A percentile compares a stretch with the other conserved stretches of the same genome.
Evolutionary conservation across 768 basidiomycete species (phyloP).

Genomic region (Trametes coccinea): DNA sequence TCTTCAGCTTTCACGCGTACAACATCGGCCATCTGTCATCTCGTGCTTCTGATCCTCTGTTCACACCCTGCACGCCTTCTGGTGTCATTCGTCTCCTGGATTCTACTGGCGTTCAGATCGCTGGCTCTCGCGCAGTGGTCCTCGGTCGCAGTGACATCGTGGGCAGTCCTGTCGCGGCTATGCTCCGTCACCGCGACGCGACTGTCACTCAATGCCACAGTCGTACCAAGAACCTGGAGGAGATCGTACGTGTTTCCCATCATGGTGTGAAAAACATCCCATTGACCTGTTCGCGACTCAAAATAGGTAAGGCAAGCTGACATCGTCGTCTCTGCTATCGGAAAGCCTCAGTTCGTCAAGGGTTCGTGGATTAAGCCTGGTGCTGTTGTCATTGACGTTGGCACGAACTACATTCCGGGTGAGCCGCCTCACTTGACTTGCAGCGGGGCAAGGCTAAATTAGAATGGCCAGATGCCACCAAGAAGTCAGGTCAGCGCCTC

Average conservation of each 20-base stretch:
- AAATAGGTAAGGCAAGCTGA: slow-evolving; percentile 80
- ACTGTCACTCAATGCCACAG: slow-evolving; percentile 99
- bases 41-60: slow-evolving; percentile 84
- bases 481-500: slow-evolving; percentile 93
- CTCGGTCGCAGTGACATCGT: slow-evolving; percentile 98
- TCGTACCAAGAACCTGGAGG: slow-evolving; percentile 76
- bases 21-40: slow-evolving; percentile 96
- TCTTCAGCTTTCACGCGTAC: slow-evolving; percentile 88
- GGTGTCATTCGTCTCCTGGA: slow-evolving; percentile 91
- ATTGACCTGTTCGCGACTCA: not conserved
- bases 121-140: slow-evolving; percentile 85
- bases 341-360: slow-evolving; percentile 85
- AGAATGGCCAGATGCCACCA: slow-evolving; percentile 63
- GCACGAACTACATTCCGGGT: slow-evolving; percentile 95
- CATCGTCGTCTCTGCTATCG: slow-evolving; percentile 95
- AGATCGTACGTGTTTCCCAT: slow-evolving; percentile 56
- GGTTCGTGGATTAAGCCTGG: slow-evolving; percentile 96
- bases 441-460: not conserved
- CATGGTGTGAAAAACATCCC: not conserved
- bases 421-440: slow-evolving; percentile 17
- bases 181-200: slow-evolving; percentile 87
- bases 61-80: slow-evolving; percentile 93
- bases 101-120: slow-evolving; percentile 73
- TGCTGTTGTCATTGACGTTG: slow-evolving; percentile 95
- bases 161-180: slow-evolving; percentile 89